phyloP scores from a whole-genome alignment of 108 stramenopile species.

The Pseudonitzschia pungens region DNA sequence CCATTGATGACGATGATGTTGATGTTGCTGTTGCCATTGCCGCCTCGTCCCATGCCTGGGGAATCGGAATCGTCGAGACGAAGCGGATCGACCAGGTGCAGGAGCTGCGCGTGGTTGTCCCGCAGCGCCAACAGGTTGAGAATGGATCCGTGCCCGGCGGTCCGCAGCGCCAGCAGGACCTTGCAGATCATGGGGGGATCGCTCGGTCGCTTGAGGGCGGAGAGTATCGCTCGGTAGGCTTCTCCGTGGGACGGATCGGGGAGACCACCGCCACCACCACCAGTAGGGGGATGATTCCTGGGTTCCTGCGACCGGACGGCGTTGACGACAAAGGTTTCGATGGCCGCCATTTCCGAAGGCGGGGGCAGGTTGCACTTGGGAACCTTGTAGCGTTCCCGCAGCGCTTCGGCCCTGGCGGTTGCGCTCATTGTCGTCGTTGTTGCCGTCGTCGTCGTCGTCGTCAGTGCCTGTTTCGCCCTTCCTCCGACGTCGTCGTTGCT shows the following conservation, averaged over 20 bases:
- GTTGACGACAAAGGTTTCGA: slow-evolving; percentile 53
- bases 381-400: slow-evolving; percentile 13
- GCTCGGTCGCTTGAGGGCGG: slow-evolving; percentile 37
- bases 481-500: slow-evolving; percentile 1
- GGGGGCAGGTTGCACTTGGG: slow-evolving; percentile 48
- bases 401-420: neutral
- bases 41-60: slow-evolving; percentile 11
- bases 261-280: neutral
- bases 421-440: neutral
- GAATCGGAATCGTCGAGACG: slow-evolving; percentile 28
- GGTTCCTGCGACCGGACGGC: slow-evolving; percentile 41
- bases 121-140: slow-evolving; percentile 33
- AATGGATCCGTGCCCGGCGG: slow-evolving; percentile 46
- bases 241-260: slow-evolving; percentile 25
- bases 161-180: slow-evolving; percentile 52
- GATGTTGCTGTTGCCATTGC: too few relatives aligned
- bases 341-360: slow-evolving; percentile 35
- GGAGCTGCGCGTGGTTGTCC: slow-evolving; percentile 43
- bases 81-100: slow-evolving; percentile 53
- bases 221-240: slow-evolving; percentile 44
- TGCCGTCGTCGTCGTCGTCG: neutral
- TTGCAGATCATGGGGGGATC: slow-evolving; percentile 36
- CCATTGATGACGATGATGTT: too few relatives aligned
- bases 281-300: too few relatives aligned
- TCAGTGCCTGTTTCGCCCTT: neutral